Base-by-base conservation (phyloP, 257 asterid species). In the Haberlea rhodopensis region DNA sequence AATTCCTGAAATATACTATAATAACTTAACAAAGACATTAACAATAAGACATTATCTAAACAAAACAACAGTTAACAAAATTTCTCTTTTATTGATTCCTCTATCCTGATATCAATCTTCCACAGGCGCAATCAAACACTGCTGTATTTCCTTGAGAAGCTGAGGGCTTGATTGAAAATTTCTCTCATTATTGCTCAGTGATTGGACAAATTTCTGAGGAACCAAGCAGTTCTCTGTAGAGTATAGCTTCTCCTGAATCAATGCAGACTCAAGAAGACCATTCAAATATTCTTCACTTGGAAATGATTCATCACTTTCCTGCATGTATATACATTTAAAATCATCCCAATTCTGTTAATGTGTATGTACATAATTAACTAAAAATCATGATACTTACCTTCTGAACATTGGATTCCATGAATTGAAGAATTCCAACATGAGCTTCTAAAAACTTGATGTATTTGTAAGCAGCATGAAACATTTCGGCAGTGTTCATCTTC, bases 401-500 rank as follows among this genome's bases (percentile, higher is more conserved):
- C 92, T 82, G 85, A 69, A 62, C 31, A 28, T 29, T 65, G 13
- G 87, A 75, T 11, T 62, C 72, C 59, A 75, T 53, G 40, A 66
- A 67, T 52, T 75, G 78, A 18, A 91, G 87, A 72, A 88, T 20
- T 9, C 81, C 79, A 64, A 82, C 79, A 67, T 91, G 96, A 2
- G 98, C 87, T 67, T 91, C 87, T 83, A 88, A 64, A 71, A 63
- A 88, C 40, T 82, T 91, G 70, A 91, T 75, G 43, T 91, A 85
- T 56, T 87, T 86, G 51, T 57, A 82, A 45, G 96, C 95, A 55
- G 96, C 79, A 52, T 80, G 83, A 54, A 91, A 74, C 96, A 91
- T 91, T 54, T 91, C 96, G n/a, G 96, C 95, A 60, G 95, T 88
- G 75, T 89, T 91, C 98, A 91, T 82, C 45, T 82, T 91, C 22